Percentiles rank a stretch among this genome's conserved stretches.
Evolutionary conservation across 495 filamentous ascomycete genomes (phyloP).

Genomic region (Penicillium coprophilum): DNA sequence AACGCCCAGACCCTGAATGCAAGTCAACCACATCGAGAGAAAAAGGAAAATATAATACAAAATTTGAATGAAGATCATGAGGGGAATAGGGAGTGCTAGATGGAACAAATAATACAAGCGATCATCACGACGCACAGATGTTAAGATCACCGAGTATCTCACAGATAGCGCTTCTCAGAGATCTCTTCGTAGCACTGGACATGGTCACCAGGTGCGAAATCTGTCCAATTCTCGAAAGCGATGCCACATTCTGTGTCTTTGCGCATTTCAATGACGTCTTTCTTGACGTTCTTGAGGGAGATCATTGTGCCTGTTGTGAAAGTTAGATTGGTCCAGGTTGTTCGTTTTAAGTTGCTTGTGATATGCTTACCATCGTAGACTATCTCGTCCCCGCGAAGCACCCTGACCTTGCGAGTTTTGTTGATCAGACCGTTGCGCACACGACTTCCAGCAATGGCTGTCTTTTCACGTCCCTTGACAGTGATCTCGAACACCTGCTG

Average conservation of each 20-base stretch:
- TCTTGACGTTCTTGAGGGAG: constrained; percentile 88
- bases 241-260: constrained; percentile 94
- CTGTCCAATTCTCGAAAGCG: constrained; percentile 74
- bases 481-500: constrained; percentile 81
- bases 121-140: constrained; percentile 5
- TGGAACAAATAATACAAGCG: constrained; percentile 23
- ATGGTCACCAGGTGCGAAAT: constrained; percentile 76
- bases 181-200: constrained; percentile 85
- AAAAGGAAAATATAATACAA: constrained; percentile 16
- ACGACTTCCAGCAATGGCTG: constrained; percentile 81
- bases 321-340: constrained; percentile 7
- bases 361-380: constrained; percentile 76
- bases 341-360: background rate
- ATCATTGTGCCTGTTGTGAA: constrained; percentile 61
- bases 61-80: constrained; percentile 10
- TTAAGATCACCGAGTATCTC: constrained; percentile 8
- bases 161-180: constrained; percentile 62
- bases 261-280: constrained; percentile 81
- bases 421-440: constrained; percentile 76
- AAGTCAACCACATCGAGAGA: constrained; percentile 15
- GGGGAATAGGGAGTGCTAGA: constrained; percentile 8
- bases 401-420: constrained; percentile 62
- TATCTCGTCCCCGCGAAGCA: constrained; percentile 65
- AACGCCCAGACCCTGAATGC: constrained; percentile 26
- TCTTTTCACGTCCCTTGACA: constrained; percentile 63